phyloP scores from a whole-genome alignment of 2,329 filamentous ascomycete genomes.

The Ophiostoma piceae region DNA sequence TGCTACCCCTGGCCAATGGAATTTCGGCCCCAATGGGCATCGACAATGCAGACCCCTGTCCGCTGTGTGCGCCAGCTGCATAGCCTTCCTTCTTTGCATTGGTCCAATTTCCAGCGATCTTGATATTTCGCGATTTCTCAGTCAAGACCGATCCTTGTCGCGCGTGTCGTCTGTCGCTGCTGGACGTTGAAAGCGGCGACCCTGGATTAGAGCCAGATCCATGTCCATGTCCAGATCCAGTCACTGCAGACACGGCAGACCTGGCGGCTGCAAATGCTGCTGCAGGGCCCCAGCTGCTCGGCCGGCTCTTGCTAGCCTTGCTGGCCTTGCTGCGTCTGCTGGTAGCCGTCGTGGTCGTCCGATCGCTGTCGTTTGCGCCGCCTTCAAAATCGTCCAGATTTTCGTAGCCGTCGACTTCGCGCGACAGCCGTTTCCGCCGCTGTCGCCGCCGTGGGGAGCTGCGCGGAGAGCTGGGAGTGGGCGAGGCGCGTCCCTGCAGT shows the following conservation, averaged over 20 bases:
- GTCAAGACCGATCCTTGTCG: slow-evolving; percentile 15
- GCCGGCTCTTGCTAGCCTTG: slow-evolving; percentile 18
- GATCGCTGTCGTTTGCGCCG: slow-evolving; percentile 21
- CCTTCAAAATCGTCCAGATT: slow-evolving; percentile 10
- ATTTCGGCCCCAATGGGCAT: slow-evolving; percentile 33
- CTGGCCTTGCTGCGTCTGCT: slow-evolving; percentile 11
- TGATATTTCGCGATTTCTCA: slow-evolving; percentile 20
- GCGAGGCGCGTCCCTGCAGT: not conserved
- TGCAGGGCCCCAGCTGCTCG: slow-evolving; percentile 26
- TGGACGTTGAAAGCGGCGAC: not conserved
- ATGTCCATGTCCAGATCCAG: slow-evolving; percentile 12
- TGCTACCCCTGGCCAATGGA: slow-evolving; percentile 37
- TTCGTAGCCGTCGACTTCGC: slow-evolving; percentile 6
- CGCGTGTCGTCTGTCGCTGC: not conserved
- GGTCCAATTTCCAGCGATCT: slow-evolving; percentile 26
- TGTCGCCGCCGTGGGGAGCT: slow-evolving; percentile 20
- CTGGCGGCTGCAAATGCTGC: slow-evolving; percentile 19
- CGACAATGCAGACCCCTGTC: slow-evolving; percentile 35
- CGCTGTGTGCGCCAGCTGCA: slow-evolving; percentile 28
- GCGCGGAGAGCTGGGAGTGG: slow-evolving; percentile 10
- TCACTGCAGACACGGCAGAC: slow-evolving; percentile 17
- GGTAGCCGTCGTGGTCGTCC: slow-evolving; percentile 11
- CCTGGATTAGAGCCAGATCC: slow-evolving; percentile 13
- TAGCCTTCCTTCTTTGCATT: slow-evolving; percentile 29
- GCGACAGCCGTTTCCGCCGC: slow-evolving; percentile 11